These are phyloP conservation scores for Phalaenopsis hybrid DNA, from an alignment of 116 monocot species.

Conservation along the genomic window DNA sequence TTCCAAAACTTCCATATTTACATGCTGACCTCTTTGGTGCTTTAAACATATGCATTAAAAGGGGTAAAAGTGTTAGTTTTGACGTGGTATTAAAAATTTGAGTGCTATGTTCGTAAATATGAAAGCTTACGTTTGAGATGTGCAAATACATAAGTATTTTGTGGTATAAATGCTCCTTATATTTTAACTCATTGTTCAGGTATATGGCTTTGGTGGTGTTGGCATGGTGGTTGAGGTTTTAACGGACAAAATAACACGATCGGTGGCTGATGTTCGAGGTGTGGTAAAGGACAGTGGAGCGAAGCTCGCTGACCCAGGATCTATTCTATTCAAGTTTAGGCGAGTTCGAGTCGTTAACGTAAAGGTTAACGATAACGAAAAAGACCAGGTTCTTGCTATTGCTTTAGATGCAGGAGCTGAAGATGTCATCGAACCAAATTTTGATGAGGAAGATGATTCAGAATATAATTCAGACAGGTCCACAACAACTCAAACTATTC, in stretches of 20 bases:
- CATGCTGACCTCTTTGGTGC: too few species aligned
- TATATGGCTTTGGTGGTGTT: slow-evolving; percentile 94
- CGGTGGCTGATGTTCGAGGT: slow-evolving; percentile 72
- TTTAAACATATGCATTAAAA: too few species aligned
- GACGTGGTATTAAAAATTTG: too few species aligned
- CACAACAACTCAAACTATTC: not conserved
- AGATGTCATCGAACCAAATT: slow-evolving; percentile 86
- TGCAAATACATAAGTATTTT: too few species aligned
- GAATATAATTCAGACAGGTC: slow-evolving; percentile 60
- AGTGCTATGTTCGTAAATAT: too few species aligned
- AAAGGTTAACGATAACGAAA: slow-evolving; percentile 55
- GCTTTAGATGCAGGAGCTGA: slow-evolving; percentile 95
- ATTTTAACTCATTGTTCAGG: slow-evolving; percentile 29
- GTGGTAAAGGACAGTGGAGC: slow-evolving; percentile 83
- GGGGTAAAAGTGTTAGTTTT: too few species aligned
- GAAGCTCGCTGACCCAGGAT: slow-evolving; percentile 88
- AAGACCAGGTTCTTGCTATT: slow-evolving; percentile 67
- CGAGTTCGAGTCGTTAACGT: slow-evolving; percentile 76
- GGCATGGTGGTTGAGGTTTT: slow-evolving; percentile 88
- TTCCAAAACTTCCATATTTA: too few species aligned
- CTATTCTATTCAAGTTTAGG: slow-evolving; percentile 83
- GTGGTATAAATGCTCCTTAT: too few species aligned
- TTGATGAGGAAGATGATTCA: slow-evolving; percentile 55
- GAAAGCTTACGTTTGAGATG: too few species aligned
- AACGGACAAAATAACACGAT: slow-evolving; percentile 90